These are phyloP conservation scores for Kernera saxatilis DNA, from an alignment of 345 rosid genomes.

Conservation along the genomic window DNA sequence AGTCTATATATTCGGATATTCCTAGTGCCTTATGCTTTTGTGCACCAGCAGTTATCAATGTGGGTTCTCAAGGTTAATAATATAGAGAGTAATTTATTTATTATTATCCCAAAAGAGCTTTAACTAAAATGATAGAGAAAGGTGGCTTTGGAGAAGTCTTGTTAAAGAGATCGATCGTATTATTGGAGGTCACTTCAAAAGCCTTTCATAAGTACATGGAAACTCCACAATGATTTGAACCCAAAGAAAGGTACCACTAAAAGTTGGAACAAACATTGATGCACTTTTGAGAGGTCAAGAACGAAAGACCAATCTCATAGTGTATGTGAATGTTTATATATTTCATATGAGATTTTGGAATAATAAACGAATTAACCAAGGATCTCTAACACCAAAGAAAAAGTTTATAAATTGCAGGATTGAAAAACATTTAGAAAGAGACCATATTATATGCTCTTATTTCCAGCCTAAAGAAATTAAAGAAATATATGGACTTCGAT, in stretches of 20 bases:
- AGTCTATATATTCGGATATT: neutral
- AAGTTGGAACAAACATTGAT: conserved; percentile 22
- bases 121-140: conserved; percentile 26
- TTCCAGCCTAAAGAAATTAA: no score
- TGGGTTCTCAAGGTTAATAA: neutral
- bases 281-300: conserved; percentile 20
- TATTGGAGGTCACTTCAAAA: conserved; percentile 19
- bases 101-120: conserved; percentile 2
- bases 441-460: no score
- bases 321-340: neutral
- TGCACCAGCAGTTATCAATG: neutral
- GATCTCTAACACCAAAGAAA: no score
- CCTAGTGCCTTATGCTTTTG: neutral
- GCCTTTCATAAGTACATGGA: conserved; percentile 6
- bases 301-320: neutral
- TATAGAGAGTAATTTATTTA: neutral
- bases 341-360: neutral
- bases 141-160: conserved; percentile 27
- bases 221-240: conserved; percentile 30
- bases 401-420: no score
- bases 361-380: neutral
- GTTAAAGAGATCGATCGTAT: conserved; percentile 23
- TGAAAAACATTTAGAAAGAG: no score
- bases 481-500: no score
- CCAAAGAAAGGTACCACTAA: conserved; percentile 30